Conservation (phyloP, 1,284 basidiomycete species). For the Gymnopus androsaceus region DNA sequence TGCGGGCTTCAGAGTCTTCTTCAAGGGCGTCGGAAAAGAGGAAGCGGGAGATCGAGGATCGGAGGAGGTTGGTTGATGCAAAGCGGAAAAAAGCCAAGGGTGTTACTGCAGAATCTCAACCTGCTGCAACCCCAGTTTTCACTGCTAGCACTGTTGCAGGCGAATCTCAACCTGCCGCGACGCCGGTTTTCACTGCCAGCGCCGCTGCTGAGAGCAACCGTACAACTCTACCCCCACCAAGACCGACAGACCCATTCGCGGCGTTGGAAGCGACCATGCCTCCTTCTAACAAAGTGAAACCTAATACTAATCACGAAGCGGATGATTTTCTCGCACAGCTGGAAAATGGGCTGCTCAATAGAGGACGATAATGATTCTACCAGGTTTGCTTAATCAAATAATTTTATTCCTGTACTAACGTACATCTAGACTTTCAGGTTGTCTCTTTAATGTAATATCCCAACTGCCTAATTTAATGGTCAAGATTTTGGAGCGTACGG, state of each 20-base stretch:
- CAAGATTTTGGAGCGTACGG: not conserved
- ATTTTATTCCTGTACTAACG: no score
- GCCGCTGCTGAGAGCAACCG: no score
- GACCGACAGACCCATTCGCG: slow-evolving; percentile 48
- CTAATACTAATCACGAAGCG: slow-evolving; percentile 39
- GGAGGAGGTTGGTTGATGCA: slow-evolving; percentile 74
- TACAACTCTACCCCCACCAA: no score
- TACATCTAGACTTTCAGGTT: no score
- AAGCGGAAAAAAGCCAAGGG: slow-evolving; percentile 69
- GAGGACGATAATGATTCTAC: slow-evolving; percentile 1
- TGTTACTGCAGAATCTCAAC: slow-evolving; percentile 13
- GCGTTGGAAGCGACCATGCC: slow-evolving; percentile 41
- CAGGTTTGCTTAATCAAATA: not conserved
- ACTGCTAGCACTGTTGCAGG: not conserved
- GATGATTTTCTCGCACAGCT: slow-evolving; percentile 67
- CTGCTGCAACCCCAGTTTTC: not conserved
- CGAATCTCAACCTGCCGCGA: not conserved
- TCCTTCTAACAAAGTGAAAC: slow-evolving; percentile 21
- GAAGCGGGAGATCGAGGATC: slow-evolving; percentile 77
- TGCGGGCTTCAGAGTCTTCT: slow-evolving; percentile 41
- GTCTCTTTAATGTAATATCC: not conserved
- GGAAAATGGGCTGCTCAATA: slow-evolving; percentile 45
- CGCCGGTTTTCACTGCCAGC: slow-evolving; percentile 9
- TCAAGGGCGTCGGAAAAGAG: slow-evolving; percentile 70
- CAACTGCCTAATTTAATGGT: not conserved